phyloP scores from a whole-genome alignment of 2,329 filamentous ascomycete genomes.

The Pleomassaria siparia region DNA sequence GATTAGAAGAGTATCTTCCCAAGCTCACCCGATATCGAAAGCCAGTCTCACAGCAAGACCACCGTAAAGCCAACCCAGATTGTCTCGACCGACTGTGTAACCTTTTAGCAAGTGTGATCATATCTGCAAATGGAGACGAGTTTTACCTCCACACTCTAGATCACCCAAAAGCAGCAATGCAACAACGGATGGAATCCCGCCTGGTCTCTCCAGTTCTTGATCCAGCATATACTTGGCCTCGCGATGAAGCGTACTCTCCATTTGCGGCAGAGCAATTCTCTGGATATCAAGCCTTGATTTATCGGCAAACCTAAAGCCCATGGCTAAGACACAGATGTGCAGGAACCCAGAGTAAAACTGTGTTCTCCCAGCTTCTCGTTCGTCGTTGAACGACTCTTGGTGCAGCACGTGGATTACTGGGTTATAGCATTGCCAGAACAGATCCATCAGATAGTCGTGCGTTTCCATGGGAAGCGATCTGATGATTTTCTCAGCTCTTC shows the following conservation, averaged over 20 bases:
- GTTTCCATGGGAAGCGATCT: constrained; percentile 49
- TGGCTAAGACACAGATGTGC: constrained; percentile 55
- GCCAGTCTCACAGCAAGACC: constrained; percentile 43
- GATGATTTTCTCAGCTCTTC: constrained; percentile 53
- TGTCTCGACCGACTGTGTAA: constrained; percentile 51
- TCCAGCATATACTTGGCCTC: constrained; percentile 60
- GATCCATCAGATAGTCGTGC: constrained; percentile 55
- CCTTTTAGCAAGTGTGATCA: not conserved
- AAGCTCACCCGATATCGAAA: constrained; percentile 28
- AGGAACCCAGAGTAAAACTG: constrained; percentile 57
- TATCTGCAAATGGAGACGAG: too few relatives aligned
- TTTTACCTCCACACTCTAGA: constrained; percentile 51
- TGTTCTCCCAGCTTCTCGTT: constrained; percentile 48
- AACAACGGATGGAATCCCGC: constrained; percentile 56
- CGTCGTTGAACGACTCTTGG: constrained; percentile 52
- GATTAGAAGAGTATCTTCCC: not conserved
- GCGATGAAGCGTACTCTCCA: constrained; percentile 56
- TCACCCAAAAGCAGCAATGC: constrained; percentile 56
- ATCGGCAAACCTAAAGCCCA: constrained; percentile 56
- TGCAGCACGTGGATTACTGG: constrained; percentile 53
- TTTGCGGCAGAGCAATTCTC: constrained; percentile 48
- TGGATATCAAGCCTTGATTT: constrained; percentile 53
- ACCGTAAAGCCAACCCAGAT: constrained; percentile 57
- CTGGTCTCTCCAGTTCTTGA: constrained; percentile 55
- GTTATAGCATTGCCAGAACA: constrained; percentile 58